Percentiles rank a stretch among this genome's conserved stretches.
Conservation (phyloP, 1,284 basidiomycete genomes). For the Sanghuangporus sanghuang region DNA sequence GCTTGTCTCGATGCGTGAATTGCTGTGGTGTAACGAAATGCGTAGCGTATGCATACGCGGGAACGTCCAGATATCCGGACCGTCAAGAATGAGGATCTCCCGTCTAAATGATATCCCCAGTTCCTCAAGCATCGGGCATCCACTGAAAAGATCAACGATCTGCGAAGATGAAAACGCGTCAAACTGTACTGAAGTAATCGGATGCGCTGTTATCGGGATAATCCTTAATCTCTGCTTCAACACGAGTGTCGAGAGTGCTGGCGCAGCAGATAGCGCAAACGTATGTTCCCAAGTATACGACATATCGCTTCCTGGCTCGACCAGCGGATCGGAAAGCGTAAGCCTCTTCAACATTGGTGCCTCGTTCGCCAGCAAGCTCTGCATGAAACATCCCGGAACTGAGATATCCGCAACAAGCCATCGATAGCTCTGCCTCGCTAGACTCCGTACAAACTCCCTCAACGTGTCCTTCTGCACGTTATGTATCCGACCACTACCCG, state of each 20-base stretch:
- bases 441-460: constrained; percentile 5
- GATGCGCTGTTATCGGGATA: not conserved
- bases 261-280: constrained; percentile 5
- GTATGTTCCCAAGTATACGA: constrained; percentile 2
- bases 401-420: constrained; percentile 14
- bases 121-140: constrained; percentile 12
- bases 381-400: constrained; percentile 9
- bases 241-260: not conserved
- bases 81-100: not conserved
- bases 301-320: constrained; percentile 1
- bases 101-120: constrained; percentile 6
- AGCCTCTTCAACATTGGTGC: constrained; percentile 7
- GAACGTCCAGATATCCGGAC: constrained; percentile 7
- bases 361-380: constrained; percentile 2
- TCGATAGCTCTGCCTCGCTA: constrained; percentile 14
- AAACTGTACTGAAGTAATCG: constrained; percentile 11
- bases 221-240: constrained; percentile 6
- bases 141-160: constrained; percentile 8
- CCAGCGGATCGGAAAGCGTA: constrained; percentile 5
- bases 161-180: constrained; percentile 7
- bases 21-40: constrained; percentile 1
- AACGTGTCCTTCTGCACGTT: constrained; percentile 3
- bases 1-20: not conserved
- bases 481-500: not conserved
- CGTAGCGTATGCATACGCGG: constrained; percentile 7